Evolutionary conservation across 768 basidiomycete species (phyloP).

Genomic region (Hericium rajendrae): DNA sequence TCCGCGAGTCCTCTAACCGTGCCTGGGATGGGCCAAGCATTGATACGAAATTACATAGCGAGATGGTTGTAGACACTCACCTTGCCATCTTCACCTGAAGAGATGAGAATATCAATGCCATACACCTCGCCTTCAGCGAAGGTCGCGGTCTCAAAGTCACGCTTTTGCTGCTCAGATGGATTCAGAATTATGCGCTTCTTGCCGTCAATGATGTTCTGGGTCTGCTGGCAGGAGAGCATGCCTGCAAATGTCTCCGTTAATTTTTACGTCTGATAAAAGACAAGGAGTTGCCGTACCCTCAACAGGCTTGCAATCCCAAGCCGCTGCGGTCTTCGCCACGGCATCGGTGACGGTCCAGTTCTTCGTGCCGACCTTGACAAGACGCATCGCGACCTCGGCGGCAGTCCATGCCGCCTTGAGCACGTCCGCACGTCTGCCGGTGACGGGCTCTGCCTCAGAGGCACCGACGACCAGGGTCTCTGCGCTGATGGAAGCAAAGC

Average conservation of each 20-base stretch:
- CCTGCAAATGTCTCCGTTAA: conserved; percentile 32
- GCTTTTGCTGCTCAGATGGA: conserved; percentile 74
- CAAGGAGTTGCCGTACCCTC: conserved; percentile 52
- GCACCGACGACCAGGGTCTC: conserved; percentile 91
- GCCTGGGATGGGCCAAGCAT: conserved; percentile 40
- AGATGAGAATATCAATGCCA: conserved; percentile 86
- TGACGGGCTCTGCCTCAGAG: conserved; percentile 60
- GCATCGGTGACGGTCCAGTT: conserved; percentile 93
- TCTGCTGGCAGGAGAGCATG: conserved; percentile 92
- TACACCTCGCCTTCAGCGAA: conserved; percentile 94
- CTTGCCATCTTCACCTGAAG: conserved; percentile 86
- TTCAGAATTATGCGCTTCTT: conserved; percentile 94
- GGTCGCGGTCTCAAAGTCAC: conserved; percentile 74
- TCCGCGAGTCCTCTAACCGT: conserved; percentile 79
- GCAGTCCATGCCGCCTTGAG: conserved; percentile 91
- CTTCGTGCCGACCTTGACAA: conserved; percentile 85
- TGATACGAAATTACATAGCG: background rate
- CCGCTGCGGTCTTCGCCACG: conserved; percentile 59
- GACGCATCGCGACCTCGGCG: conserved; percentile 85
- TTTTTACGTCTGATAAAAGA: background rate
- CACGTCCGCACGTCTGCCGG: conserved; percentile 82
- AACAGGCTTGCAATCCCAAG: conserved; percentile 84
- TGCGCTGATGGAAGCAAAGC: conserved; percentile 87
- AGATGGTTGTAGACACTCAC: conserved; percentile 28
- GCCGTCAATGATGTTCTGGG: conserved; percentile 90